phyloP scores from a whole-genome alignment of 345 rosid genomes.

The Theobroma cacao region DNA sequence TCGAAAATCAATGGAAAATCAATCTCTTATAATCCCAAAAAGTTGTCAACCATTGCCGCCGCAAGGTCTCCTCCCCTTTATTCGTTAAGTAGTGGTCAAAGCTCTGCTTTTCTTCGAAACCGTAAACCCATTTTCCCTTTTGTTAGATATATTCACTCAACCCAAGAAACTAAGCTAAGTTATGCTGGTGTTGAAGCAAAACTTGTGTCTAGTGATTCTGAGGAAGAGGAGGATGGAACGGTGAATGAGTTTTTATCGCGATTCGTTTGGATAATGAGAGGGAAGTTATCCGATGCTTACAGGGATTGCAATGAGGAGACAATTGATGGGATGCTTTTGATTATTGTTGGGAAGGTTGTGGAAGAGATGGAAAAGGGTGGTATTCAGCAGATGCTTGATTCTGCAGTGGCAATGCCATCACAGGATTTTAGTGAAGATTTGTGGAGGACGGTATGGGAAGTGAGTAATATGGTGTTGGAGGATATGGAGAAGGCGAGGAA shows the following conservation, averaged over 20 bases:
- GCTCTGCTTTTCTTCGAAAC: slow-evolving; percentile 13
- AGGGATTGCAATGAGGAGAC: slow-evolving; percentile 58
- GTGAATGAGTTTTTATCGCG: slow-evolving; percentile 77
- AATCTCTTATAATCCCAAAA: slow-evolving; percentile 17
- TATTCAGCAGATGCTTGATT: slow-evolving; percentile 37
- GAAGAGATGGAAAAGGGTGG: slow-evolving; percentile 69
- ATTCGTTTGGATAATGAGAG: slow-evolving; percentile 79
- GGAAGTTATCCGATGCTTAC: slow-evolving; percentile 59
- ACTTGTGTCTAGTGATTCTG: slow-evolving; percentile 27
- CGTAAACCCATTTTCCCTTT: slow-evolving; percentile 17
- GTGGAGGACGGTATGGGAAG: slow-evolving; percentile 83
- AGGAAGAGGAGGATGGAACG: slow-evolving; percentile 48
- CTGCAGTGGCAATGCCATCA: slow-evolving; percentile 26
- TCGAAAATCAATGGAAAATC: slow-evolving; percentile 27
- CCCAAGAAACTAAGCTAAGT: slow-evolving; percentile 30
- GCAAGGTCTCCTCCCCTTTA: slow-evolving; percentile 16
- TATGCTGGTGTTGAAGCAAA: slow-evolving; percentile 23
- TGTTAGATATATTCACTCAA: slow-evolving; percentile 39
- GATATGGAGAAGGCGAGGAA: slow-evolving; percentile 82
- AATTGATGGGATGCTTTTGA: slow-evolving; percentile 68
- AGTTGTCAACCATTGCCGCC: slow-evolving; percentile 27
- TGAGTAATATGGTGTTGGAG: slow-evolving; percentile 67
- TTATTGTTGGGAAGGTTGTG: slow-evolving; percentile 69
- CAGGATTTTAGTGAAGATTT: slow-evolving; percentile 68
- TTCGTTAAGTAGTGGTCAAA: slow-evolving; percentile 9